A percentile compares a stretch with the other conserved stretches of the same genome.
These are phyloP conservation scores for Cercospora berteroae DNA, from an alignment of 2,329 filamentous ascomycete genomes.

Conservation along the genomic window DNA sequence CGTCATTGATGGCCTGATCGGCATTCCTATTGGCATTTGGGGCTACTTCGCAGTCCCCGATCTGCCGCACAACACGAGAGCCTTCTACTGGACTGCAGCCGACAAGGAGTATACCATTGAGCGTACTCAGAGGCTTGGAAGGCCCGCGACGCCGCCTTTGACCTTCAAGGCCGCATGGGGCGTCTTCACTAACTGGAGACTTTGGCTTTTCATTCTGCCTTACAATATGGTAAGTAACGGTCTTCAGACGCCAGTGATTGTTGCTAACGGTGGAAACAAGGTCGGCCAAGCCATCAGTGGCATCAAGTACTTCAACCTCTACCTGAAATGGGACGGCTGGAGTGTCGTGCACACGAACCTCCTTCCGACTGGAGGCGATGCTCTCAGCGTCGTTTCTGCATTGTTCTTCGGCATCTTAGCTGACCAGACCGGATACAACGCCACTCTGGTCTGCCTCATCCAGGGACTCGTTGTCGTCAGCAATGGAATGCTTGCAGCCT, in stretches of 20 bases:
- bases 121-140: constrained; percentile 13
- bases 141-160: constrained; percentile 10
- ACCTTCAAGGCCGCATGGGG: constrained; percentile 3
- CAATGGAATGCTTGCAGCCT: constrained; percentile 16
- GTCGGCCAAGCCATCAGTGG: constrained; percentile 15
- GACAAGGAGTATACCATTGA: constrained; percentile 17
- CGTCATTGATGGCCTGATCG: constrained; percentile 55
- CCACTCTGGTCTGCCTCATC: constrained; percentile 8
- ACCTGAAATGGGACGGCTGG: constrained; percentile 18
- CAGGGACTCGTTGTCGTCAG: constrained; percentile 13
- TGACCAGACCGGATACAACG: constrained; percentile 13
- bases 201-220: constrained; percentile 16
- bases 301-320: constrained; percentile 22
- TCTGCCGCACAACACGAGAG: constrained; percentile 50
- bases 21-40: constrained; percentile 51
- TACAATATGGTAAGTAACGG: background rate
- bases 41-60: constrained; percentile 53
- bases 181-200: constrained; percentile 20
- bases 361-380: constrained; percentile 14
- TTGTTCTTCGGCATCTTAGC: constrained; percentile 16
- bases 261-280: background rate
- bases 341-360: constrained; percentile 20
- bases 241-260: background rate
- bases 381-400: constrained; percentile 17
- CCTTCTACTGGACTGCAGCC: constrained; percentile 46